Evolutionary conservation across 1,139 yeast species (phyloP).

Genomic region (Fermentozyma sake): DNA sequence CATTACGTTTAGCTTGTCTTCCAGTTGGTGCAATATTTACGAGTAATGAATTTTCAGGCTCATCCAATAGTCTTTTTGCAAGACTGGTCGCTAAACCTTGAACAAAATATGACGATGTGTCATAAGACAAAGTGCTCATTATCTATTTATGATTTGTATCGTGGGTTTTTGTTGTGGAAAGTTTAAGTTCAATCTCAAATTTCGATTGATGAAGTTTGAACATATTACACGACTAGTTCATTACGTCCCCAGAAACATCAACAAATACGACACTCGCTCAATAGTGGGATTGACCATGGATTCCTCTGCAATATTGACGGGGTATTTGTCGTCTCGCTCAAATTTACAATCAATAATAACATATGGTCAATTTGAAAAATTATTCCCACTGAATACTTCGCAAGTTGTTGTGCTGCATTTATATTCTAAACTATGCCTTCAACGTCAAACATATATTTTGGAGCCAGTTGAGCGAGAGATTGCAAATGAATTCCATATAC

Average conservation of each 20-base stretch:
- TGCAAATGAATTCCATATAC: constrained; percentile 18
- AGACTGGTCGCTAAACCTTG: constrained; percentile 15
- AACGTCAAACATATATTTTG: constrained; percentile 13
- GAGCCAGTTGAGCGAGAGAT: constrained; percentile 14
- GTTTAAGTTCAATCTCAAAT: too few relatives aligned
- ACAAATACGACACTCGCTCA: background rate
- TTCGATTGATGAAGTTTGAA: constrained; percentile 2
- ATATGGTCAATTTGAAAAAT: constrained; percentile 9
- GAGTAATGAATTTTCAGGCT: constrained; percentile 57
- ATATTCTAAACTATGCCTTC: constrained; percentile 6
- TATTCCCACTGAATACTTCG: constrained; percentile 11
- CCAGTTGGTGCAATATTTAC: constrained; percentile 67
- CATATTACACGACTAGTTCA: constrained; percentile 1
- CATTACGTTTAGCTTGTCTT: constrained; percentile 71
- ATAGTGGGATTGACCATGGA: constrained; percentile 10
- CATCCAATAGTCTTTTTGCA: constrained; percentile 30
- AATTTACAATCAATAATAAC: constrained; percentile 8
- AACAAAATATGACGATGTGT: constrained; percentile 12
- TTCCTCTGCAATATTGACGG: constrained; percentile 9
- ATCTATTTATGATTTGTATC: background rate
- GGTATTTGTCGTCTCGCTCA: constrained; percentile 11
- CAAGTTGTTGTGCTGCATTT: background rate
- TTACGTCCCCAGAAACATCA: background rate
- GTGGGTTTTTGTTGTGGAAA: constrained; percentile 1
- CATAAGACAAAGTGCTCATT: constrained; percentile 11